Percentiles rank a stretch among this genome's conserved stretches.
phyloP scores from a whole-genome alignment of 192 early-diverging fungal genomes.

The Coemansia guatemalensis region DNA sequence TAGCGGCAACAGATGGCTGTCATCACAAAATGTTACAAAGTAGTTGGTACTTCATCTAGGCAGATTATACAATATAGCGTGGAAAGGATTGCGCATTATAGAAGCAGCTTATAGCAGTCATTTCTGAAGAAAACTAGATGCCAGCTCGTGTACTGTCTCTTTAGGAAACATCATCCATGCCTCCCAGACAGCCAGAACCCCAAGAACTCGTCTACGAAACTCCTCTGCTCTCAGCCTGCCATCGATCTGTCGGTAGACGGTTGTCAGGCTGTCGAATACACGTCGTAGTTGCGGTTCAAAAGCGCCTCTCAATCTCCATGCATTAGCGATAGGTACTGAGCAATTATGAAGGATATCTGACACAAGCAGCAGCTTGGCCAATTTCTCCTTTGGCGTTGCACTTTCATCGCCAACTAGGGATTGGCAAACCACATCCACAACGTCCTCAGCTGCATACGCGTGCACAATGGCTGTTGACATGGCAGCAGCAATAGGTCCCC shows the following conservation, averaged over 20 bases:
- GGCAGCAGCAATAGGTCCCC: slow-evolving; percentile 64
- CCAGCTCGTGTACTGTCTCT: slow-evolving; percentile 10
- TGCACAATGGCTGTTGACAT: slow-evolving; percentile 87
- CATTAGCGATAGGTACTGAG: slow-evolving; percentile 73
- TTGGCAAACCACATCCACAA: slow-evolving; percentile 65
- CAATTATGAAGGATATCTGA: slow-evolving; percentile 92
- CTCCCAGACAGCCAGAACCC: slow-evolving; percentile 81
- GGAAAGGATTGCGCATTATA: too few relatives aligned
- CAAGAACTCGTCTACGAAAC: slow-evolving; percentile 63
- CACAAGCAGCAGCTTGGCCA: slow-evolving; percentile 79
- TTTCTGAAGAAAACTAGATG: slow-evolving; percentile 12
- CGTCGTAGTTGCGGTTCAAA: slow-evolving; percentile 62
- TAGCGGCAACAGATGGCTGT: too few relatives aligned
- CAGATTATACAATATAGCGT: too few relatives aligned
- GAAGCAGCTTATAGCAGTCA: too few relatives aligned
- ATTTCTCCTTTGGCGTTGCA: slow-evolving; percentile 62
- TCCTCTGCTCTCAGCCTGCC: slow-evolving; percentile 81
- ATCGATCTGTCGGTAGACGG: slow-evolving; percentile 65
- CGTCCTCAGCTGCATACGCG: slow-evolving; percentile 77
- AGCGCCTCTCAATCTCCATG: slow-evolving; percentile 78
- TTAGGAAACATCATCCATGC: slow-evolving; percentile 85
- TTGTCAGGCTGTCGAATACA: slow-evolving; percentile 71
- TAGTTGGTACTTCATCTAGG: too few relatives aligned
- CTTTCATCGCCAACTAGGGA: slow-evolving; percentile 58
- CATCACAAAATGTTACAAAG: too few relatives aligned